Percentiles rank a stretch among this genome's conserved stretches.
Conservation (phyloP, 1,284 basidiomycete species). For the Irpex sp. region DNA sequence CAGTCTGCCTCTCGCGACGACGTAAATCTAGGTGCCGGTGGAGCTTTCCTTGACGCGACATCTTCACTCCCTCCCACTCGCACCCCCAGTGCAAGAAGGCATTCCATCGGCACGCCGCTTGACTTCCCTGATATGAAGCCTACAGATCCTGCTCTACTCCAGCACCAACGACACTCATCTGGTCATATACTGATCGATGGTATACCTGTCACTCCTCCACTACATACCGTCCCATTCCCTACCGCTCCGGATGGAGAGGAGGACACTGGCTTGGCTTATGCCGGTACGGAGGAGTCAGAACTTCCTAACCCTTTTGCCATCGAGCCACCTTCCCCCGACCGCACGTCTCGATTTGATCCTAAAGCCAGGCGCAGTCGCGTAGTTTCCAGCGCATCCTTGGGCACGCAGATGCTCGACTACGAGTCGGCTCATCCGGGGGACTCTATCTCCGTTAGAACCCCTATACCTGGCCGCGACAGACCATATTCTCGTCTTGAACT, state of each 20-base stretch:
- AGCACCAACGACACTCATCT: slow-evolving; percentile 39
- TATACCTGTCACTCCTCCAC: slow-evolving; percentile 37
- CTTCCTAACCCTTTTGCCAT: slow-evolving; percentile 55
- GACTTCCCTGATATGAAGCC: slow-evolving; percentile 47
- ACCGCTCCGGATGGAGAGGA: slow-evolving; percentile 15
- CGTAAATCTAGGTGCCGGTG: slow-evolving; percentile 45
- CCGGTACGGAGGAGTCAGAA: slow-evolving; percentile 6
- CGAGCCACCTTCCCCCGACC: slow-evolving; percentile 52
- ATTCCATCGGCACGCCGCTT: slow-evolving; percentile 54
- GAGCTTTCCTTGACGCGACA: slow-evolving; percentile 38
- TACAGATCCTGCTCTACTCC: slow-evolving; percentile 29
- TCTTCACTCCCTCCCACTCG: slow-evolving; percentile 21
- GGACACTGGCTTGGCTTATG: slow-evolving; percentile 3
- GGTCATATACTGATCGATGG: slow-evolving; percentile 48
- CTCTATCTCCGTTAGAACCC: slow-evolving; percentile 12
- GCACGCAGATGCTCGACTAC: slow-evolving; percentile 57
- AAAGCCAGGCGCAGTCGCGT: slow-evolving; percentile 67
- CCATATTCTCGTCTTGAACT: slow-evolving; percentile 71
- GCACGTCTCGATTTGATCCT: slow-evolving; percentile 70
- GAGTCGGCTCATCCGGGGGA: slow-evolving; percentile 30
- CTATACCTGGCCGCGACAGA: slow-evolving; percentile 39
- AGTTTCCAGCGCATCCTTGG: slow-evolving; percentile 61
- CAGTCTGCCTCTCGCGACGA: slow-evolving; percentile 1
- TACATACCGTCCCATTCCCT: slow-evolving; percentile 63
- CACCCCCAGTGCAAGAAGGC: slow-evolving; percentile 22